Evolutionary conservation across 371 early-diverging fungal genomes (phyloP), one percentile per base, ranked within the genome.

Genomic region (Quaeritorhiza haematococci): DNA sequence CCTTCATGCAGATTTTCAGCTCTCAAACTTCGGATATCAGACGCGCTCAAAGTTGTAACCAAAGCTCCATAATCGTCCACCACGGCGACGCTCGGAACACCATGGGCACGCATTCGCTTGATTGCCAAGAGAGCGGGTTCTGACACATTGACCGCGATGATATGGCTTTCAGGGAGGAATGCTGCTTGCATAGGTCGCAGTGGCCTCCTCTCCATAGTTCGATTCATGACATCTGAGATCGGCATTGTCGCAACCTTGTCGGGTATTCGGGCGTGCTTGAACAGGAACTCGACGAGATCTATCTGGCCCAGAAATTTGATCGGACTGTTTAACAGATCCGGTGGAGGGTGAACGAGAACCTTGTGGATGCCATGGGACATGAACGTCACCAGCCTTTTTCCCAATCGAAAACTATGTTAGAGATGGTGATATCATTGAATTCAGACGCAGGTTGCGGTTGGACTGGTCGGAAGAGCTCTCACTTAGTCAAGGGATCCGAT

Each of bases 361-460:
- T 27, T 33, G 53, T 53, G 53, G 8, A 35, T 30, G 15, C 53
- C 53, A 19, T 53, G 24, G 8, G 42, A 13, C 53, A 53, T 41
- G 13, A 35, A 15, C 17, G 33, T 41, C 13, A 35, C n/a, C 6
- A 53, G 38, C 50, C 27, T 30, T n/a, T n/a, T n/a, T n/a, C n/a
- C n/a, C n/a, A n/a, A n/a, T n/a, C n/a, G n/a, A n/a, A n/a, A n/a
- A n/a, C n/a, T n/a, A n/a, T n/a, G n/a, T n/a, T n/a, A n/a, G n/a
- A n/a, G n/a, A n/a, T n/a, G n/a, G n/a, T n/a, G n/a, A n/a, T n/a
- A n/a, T n/a, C n/a, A n/a, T n/a, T n/a, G n/a, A n/a, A n/a, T n/a
- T n/a, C n/a, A n/a, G n/a, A n/a, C n/a, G n/a, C n/a, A n/a, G n/a
- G n/a, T n/a, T n/a, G n/a, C n/a, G n/a, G n/a, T n/a, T n/a, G n/a